Conservation (phyloP, 148 eudicot species). For the Rhododendron mucronatum region DNA sequence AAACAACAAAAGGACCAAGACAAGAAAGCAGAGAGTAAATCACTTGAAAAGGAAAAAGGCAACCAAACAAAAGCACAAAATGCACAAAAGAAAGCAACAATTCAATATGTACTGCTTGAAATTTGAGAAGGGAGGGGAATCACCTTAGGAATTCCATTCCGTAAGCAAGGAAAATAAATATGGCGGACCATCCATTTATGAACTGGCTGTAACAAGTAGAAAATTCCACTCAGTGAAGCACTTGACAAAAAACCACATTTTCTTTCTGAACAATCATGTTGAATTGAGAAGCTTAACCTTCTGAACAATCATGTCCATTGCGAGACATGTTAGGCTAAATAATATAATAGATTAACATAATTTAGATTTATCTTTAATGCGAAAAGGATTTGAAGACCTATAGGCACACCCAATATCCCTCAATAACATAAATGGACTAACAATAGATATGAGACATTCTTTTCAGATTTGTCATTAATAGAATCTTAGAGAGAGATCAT, state of each 20-base stretch:
- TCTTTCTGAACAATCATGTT: background rate
- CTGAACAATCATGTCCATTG: too few species aligned
- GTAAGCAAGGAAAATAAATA: conserved; percentile 82
- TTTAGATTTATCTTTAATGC: background rate
- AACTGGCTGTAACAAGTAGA: conserved; percentile 60
- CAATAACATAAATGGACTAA: background rate
- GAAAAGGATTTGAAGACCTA: background rate
- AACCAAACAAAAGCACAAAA: background rate
- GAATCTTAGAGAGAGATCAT: background rate
- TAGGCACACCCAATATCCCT: background rate
- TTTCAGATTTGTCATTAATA: background rate
- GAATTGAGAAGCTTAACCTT: background rate
- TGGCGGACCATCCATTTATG: conserved; percentile 99
- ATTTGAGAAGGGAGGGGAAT: conserved; percentile 5
- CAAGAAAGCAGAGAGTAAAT: background rate
- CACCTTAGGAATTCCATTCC: conserved; percentile 90
- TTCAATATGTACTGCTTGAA: background rate
- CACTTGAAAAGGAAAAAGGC: background rate
- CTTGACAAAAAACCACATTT: conserved; percentile 1
- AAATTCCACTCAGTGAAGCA: conserved; percentile 12
- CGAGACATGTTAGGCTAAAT: background rate
- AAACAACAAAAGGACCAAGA: background rate
- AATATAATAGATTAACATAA: too few species aligned
- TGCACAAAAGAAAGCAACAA: background rate
- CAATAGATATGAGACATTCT: background rate